These are phyloP conservation scores for Neoboletus magnificus DNA, from an alignment of 768 basidiomycete species.

Conservation along the genomic window DNA sequence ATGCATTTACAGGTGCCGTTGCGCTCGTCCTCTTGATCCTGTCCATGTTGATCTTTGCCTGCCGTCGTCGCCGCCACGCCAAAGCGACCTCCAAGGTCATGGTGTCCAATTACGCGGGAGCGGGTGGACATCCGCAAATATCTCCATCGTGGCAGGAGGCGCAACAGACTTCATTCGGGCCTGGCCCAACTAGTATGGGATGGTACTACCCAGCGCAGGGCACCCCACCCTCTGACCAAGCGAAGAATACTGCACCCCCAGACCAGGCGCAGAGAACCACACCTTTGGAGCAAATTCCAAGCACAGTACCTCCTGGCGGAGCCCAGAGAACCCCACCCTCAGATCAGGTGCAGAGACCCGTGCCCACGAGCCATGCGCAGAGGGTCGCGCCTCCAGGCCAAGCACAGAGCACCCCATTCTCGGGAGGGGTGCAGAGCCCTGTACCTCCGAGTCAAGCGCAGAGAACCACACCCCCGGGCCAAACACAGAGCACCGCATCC, in stretches of 20 bases:
- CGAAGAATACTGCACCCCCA: background rate
- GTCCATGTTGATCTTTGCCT: background rate
- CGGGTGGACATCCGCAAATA: background rate
- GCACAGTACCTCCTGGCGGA: background rate
- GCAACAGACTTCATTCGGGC: background rate
- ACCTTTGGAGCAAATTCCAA: background rate
- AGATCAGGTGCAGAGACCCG: background rate
- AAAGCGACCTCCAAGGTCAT: background rate
- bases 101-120: background rate
- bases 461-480: background rate
- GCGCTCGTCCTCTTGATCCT: constrained; percentile 9
- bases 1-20: constrained; percentile 3
- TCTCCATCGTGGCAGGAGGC: constrained; percentile 9
- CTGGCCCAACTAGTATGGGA: background rate
- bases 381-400: background rate
- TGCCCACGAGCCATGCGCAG: background rate
- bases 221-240: background rate
- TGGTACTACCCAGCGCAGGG: constrained; percentile 6
- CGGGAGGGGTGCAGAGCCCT: background rate
- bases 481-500: background rate
- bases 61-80: constrained; percentile 6
- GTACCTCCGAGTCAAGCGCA: background rate
- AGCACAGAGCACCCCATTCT: background rate
- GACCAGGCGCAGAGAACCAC: background rate
- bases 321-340: background rate